Percentiles rank a stretch among this genome's conserved stretches.
phyloP scores from a whole-genome alignment of 225 moss, liverwort and hornwort species.

The Pseudoscleropodium purum region DNA sequence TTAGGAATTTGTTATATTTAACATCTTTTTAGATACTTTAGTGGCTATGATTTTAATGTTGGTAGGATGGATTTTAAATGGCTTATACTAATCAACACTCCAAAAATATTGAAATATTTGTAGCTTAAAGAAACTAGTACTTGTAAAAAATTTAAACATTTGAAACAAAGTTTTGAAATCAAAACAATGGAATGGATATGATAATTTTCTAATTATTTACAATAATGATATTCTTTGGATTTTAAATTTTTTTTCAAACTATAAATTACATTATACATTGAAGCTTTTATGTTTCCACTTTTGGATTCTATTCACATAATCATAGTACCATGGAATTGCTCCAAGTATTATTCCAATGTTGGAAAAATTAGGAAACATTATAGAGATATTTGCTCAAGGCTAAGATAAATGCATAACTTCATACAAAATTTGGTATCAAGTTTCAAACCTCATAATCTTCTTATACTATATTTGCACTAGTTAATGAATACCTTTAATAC shows the following conservation, averaged over 20 bases:
- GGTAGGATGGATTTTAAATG: neutral
- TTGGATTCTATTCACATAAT: rapidly evolving
- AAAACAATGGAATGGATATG: neutral
- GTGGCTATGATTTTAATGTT: neutral
- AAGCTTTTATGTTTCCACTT: neutral
- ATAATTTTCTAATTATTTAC: neutral
- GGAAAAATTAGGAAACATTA: neutral
- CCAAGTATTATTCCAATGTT: neutral
- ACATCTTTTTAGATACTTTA: neutral
- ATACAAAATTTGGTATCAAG: neutral
- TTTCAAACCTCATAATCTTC: neutral
- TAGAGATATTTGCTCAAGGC: rapidly evolving
- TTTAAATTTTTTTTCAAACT: no score
- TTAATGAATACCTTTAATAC: neutral
- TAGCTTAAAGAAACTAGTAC: neutral
- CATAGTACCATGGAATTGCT: no score
- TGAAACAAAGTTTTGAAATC: neutral
- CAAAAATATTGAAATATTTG: neutral
- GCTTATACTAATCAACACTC: neutral
- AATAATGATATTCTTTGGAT: neutral
- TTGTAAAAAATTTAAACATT: neutral
- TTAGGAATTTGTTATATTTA: neutral
- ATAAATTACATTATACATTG: neutral
- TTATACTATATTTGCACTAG: neutral
- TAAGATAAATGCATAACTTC: neutral